Evolutionary conservation across 441 rosid genomes (phyloP), one percentile per base, ranked within the genome.

Genomic region (Eruca vesicaria): DNA sequence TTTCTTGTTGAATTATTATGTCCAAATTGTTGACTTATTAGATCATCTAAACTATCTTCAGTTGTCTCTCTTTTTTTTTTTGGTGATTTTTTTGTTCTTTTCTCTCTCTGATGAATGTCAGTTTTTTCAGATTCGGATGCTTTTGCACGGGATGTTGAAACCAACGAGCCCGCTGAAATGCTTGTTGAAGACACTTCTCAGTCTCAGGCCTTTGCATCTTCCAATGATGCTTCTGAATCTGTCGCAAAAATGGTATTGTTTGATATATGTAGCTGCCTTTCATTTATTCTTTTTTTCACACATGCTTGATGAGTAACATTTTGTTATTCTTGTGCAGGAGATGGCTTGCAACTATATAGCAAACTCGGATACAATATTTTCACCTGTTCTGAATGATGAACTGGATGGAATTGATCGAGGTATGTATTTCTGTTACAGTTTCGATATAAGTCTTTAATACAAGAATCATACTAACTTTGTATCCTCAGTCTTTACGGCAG

Each of bases 361-460:
- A 31, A 74, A 70, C 64, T 74, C 79, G 3, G 82, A 79, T 28
- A 75, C 68, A 31, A 75, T 79, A 65, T 79, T 79, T 70, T 79
- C 82, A 20, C 82, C 75, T 74, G 79, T 79, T 79, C 43, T 79
- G 50, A 73, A 74, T 74, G 79, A 69, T 69, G 82, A 74, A 69
- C 72, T 79, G 53, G 33, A 75, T 79, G 73, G 69, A 76, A 48
- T 15, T 61, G 70, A 75, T 72, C 71, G 69, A 60, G 82, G 82
- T 80, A 66, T 67, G 9, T 48, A 52, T 23, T 50, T n/a, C 75
- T 43, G 15, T 23, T 69, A 2, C 62, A 23, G 15, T 20, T 75
- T 66, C 26, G n/a, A 7, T 23, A 28, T 14, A 20, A 43, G 6
- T 23, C 55, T 60, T 20, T 64, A 6, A 18, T 23, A 5, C 16